Conservation (phyloP, 805 yeast species). For the Candida insectalens region DNA sequence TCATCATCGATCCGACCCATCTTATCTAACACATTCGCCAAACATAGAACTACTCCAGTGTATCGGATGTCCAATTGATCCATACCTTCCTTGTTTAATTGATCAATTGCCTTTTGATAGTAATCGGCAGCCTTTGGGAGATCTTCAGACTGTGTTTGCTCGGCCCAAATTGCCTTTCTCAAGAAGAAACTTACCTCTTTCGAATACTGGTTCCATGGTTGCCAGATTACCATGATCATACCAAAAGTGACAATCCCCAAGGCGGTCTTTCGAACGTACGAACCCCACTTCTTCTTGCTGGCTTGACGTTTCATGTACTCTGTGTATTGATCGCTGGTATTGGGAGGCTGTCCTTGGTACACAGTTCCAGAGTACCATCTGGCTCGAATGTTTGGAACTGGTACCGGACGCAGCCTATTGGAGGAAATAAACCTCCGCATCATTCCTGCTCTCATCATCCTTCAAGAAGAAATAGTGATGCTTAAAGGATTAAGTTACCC, state of each 20-base stretch:
- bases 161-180: conserved; percentile 77
- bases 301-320: conserved; percentile 6
- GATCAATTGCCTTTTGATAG: conserved; percentile 66
- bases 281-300: conserved; percentile 8
- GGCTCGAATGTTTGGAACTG: too few species aligned
- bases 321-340: too few species aligned
- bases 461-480: too few species aligned
- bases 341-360: too few species aligned
- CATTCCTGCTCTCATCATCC: too few species aligned
- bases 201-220: conserved; percentile 26
- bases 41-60: conserved; percentile 82
- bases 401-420: too few species aligned
- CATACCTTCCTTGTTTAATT: conserved; percentile 46
- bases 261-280: conserved; percentile 8
- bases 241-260: conserved; percentile 12
- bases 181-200: conserved; percentile 54
- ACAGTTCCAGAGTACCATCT: too few species aligned
- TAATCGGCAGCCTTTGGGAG: conserved; percentile 57
- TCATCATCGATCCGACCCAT: conserved; percentile 57
- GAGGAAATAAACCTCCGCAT: too few species aligned
- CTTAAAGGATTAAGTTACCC: too few species aligned
- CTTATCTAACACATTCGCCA: conserved; percentile 80
- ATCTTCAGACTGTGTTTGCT: conserved; percentile 56
- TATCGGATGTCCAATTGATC: conserved; percentile 64
- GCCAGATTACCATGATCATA: conserved; percentile 19